Conservation (phyloP, 352 stramenopile genomes). For the Globisporangium viniferum region DNA sequence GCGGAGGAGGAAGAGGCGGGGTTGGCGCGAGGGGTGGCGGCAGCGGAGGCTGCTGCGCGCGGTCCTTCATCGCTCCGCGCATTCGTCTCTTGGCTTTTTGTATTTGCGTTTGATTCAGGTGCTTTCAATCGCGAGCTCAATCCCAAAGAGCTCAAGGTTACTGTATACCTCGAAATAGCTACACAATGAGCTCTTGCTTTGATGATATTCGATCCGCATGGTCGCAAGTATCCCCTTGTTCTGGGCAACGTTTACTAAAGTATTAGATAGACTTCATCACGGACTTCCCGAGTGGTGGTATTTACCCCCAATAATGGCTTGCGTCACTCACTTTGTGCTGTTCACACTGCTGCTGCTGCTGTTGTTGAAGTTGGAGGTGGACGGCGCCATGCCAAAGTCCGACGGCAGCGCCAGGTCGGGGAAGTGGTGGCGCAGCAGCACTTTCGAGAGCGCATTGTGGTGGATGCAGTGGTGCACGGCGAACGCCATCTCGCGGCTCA, state of each 20-base stretch:
- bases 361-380: conserved; percentile 53
- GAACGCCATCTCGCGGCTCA: conserved; percentile 78
- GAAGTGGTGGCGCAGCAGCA: conserved; percentile 70
- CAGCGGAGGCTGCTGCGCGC: background rate
- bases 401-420: conserved; percentile 37
- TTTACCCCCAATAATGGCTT: background rate
- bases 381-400: conserved; percentile 74
- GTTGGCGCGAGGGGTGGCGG: background rate
- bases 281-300: background rate
- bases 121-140: too few species aligned
- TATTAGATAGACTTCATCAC: too few species aligned
- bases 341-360: background rate
- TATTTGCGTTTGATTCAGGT: too few species aligned
- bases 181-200: too few species aligned
- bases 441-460: conserved; percentile 80
- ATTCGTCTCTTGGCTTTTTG: background rate
- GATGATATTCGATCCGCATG: too few species aligned
- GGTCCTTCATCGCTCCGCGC: background rate
- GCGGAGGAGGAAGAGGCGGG: background rate
- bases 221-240: too few species aligned
- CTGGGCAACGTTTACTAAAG: too few species aligned
- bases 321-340: background rate
- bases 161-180: too few species aligned
- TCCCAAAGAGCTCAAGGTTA: too few species aligned
- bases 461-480: conserved; percentile 86